Evolutionary conservation across 495 filamentous ascomycete species (phyloP), one percentile per base, ranked within the genome.

Genomic region (Tuber umbilicatum): DNA sequence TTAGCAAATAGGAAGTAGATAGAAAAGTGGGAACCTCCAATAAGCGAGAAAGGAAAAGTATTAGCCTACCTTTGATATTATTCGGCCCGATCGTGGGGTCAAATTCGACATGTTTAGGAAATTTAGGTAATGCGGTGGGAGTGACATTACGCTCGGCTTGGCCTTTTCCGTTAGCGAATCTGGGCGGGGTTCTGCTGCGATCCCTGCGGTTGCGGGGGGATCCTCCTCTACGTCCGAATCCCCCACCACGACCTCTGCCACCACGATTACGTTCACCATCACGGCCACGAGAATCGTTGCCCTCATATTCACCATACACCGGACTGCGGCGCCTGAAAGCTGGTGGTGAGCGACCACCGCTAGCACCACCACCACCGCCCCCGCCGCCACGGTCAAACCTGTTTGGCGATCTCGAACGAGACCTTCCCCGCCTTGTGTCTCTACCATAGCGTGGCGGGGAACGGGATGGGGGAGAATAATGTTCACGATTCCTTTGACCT

Each of bases 51-150:
- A 39, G 38, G 41, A 23, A 75, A 68, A 55, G 27, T 79, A 72
- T 75, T 73, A 50, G 70, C 84, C 75, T 87, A 91, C 89, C 89
- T 86, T 94, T 97, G 83, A 99, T 97, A 78, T 87, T 88, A 70
- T 90, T 89, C 78, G 86, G 86, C 10, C 90, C 89, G 74, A 99
- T 86, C 2, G 84, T 88, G 67, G 87, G 86, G 82, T 98, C 95
- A 84, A 90, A 91, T 68, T 94, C 90, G 72, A 97, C 86, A 85
- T 89, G 91, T 84, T 97, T 97, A 12, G 90, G 87, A 60, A 82
- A 78, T 69, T 79, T 80, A 41, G 81, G 81, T 60, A 80, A 73
- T 31, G 69, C 38, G n/a, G 68, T 75, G 43, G 76, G 78, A 72
- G 78, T 79, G 39, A 69, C 72, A 68, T 77, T 76, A 79, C 78